Evolutionary conservation across 176 grass and related monocot genomes (phyloP).

Genomic region (Aegilops sharonensis): DNA sequence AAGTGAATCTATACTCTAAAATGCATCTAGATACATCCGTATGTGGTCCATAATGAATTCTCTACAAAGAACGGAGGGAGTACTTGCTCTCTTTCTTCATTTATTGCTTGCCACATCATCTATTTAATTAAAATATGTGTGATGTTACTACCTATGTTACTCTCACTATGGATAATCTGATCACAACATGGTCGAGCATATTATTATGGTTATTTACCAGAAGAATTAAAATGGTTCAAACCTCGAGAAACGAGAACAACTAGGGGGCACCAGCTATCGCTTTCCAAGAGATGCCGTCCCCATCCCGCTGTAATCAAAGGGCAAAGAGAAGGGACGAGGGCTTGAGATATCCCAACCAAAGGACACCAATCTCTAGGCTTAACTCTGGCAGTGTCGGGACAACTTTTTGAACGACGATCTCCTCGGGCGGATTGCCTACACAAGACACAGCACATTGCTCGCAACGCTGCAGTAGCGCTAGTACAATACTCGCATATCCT

Average conservation of each 20-base stretch:
- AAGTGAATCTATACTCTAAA: no score
- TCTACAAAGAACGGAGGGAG: no score
- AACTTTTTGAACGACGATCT: constrained; percentile 82
- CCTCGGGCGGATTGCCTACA: constrained; percentile 48
- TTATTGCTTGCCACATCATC: no score
- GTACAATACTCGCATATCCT: not conserved
- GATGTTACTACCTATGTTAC: no score
- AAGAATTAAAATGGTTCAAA: constrained; percentile 29
- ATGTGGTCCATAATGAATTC: no score
- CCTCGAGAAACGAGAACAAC: constrained; percentile 34
- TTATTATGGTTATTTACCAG: no score
- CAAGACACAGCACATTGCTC: not conserved
- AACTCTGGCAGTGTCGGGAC: constrained; percentile 72
- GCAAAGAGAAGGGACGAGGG: constrained; percentile 11
- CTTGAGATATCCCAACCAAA: constrained; percentile 43
- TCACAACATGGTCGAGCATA: no score
- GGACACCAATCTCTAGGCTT: constrained; percentile 83
- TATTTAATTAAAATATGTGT: no score
- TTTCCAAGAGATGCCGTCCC: constrained; percentile 70
- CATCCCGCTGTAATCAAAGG: constrained; percentile 27
- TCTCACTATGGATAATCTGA: no score
- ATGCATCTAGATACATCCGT: no score
- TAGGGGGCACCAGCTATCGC: constrained; percentile 30
- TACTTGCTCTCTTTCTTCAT: no score
- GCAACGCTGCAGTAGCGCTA: not conserved